Base-by-base conservation (phyloP, 1,139 yeast genomes). In the Kurtzmaniella quercitrusa region DNA sequence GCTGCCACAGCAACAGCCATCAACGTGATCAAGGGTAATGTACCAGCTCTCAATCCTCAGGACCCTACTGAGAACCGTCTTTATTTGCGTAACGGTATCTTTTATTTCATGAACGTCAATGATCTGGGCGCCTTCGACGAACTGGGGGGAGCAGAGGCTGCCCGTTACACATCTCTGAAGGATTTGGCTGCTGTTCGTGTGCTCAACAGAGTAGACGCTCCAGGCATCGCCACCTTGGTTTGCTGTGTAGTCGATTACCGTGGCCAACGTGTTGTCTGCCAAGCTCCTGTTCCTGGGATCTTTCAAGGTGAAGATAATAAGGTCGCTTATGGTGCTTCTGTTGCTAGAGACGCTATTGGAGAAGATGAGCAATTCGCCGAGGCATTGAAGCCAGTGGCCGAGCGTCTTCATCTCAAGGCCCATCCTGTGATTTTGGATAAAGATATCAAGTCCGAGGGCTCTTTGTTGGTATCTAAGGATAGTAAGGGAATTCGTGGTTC, bases 241-340 rank as follows among this genome's bases (percentile, higher is more conserved):
- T 87, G 97, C 7, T 77, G 91, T 39, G 77, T 91, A 48, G 89
- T 93, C 45, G 98, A 93, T 63, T 91, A 79, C 65, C 81, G 86
- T 62, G 98, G 98, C 49, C 84, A 81, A 56, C 79, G 98, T 62
- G 72, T 91, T 37, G 77, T 91, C 38, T 90, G 95, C 60, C 98
- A 93, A 69, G 88, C 96, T 14, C 96, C 97, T 19, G 95, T 93
- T 41, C 98, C 98, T n/a, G 98, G 98, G 48, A 80, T 91, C 48
- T 85, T 91, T 66, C 60, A 55, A 17, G 59, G 53, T 15, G 58
- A 52, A 7, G 63, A 66, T 44, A 60, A 56, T 21, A 79, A 77
- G 56, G 85, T 88, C 43, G 74, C 75, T 19, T 89, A 91, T 58
- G 98, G 98, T 42, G 75, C 73, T 39, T 68, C 82, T 38, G 89